These are phyloP conservation scores for Anisogramma anomala DNA, from an alignment of 2,329 filamentous ascomycete genomes.

Conservation along the genomic window DNA sequence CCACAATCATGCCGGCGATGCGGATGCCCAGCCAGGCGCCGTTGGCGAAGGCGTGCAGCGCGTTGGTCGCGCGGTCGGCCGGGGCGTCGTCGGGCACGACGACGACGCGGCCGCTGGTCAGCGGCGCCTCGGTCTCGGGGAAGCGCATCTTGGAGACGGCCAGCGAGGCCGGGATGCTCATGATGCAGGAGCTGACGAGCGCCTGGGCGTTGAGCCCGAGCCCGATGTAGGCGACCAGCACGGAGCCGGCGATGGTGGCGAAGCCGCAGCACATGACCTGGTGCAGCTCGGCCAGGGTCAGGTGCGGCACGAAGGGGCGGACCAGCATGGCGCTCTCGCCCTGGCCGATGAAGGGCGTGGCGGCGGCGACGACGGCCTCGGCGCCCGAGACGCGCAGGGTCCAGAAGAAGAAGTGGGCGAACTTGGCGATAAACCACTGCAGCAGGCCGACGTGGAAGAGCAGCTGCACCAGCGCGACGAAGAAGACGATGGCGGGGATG, in stretches of 20 bases:
- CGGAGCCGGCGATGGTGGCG: slow-evolving; percentile 81
- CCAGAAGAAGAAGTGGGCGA: slow-evolving; percentile 88
- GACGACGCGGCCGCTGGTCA: slow-evolving; percentile 74
- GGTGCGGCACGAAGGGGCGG: slow-evolving; percentile 70
- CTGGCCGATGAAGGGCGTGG: slow-evolving; percentile 88
- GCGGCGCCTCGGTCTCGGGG: slow-evolving; percentile 75
- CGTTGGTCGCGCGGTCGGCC: slow-evolving; percentile 65
- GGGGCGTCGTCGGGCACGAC: slow-evolving; percentile 72
- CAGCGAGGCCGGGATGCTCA: slow-evolving; percentile 86
- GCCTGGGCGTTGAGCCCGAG: slow-evolving; percentile 77
- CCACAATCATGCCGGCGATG: slow-evolving; percentile 72
- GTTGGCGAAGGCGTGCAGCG: slow-evolving; percentile 73
- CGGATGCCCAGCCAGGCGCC: slow-evolving; percentile 79
- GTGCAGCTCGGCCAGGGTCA: slow-evolving; percentile 80
- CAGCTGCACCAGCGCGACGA: slow-evolving; percentile 82
- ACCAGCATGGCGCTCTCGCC: slow-evolving; percentile 91
- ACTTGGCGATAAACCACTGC: slow-evolving; percentile 83
- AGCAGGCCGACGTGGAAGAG: slow-evolving; percentile 70
- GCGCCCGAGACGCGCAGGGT: slow-evolving; percentile 75
- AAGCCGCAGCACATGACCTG: slow-evolving; percentile 90
- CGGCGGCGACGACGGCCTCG: slow-evolving; percentile 82
- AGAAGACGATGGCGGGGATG: slow-evolving; percentile 90
- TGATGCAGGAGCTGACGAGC: slow-evolving; percentile 82
- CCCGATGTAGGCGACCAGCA: slow-evolving; percentile 73
- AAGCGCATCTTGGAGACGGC: slow-evolving; percentile 83